Evolutionary conservation across 108 stramenopile species (phyloP).

Genomic region (Schizochytrium sp.): DNA sequence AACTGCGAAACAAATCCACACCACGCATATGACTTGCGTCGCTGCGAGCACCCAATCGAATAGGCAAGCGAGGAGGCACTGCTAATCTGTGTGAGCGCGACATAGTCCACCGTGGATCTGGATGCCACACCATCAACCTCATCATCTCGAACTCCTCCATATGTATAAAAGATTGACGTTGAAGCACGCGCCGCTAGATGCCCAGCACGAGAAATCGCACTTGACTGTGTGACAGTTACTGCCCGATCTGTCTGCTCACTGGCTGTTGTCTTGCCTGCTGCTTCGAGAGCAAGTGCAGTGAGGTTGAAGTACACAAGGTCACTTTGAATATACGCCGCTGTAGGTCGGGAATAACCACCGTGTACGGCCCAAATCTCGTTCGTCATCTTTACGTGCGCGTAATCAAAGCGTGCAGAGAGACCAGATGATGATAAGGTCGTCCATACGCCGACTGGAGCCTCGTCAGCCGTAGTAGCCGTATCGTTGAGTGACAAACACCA

Average conservation of each 20-base stretch:
- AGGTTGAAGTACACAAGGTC: not conserved
- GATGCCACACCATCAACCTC: not conserved
- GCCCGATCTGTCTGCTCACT: slow-evolving; percentile 9
- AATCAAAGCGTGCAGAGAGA: not conserved
- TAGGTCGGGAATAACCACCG: not conserved
- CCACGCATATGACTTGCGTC: too few species aligned
- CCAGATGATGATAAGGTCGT: not conserved
- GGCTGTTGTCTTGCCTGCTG: not conserved
- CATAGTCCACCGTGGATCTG: too few species aligned
- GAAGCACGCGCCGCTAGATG: not conserved
- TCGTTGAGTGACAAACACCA: slow-evolving; percentile 1
- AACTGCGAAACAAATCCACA: too few species aligned
- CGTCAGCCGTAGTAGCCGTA: not conserved
- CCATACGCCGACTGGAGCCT: not conserved
- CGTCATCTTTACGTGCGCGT: not conserved
- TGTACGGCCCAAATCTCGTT: not conserved
- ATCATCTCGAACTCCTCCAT: not conserved
- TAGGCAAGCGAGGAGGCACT: too few species aligned
- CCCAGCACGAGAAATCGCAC: not conserved
- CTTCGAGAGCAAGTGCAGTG: not conserved
- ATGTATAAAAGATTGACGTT: not conserved
- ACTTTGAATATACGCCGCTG: not conserved
- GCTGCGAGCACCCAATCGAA: too few species aligned
- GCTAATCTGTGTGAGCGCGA: too few species aligned
- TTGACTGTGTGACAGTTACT: not conserved